Percentiles rank a stretch among this genome's conserved stretches.
phyloP scores from a whole-genome alignment of 345 rosid genomes.

The Eucalyptus erythrocorys region DNA sequence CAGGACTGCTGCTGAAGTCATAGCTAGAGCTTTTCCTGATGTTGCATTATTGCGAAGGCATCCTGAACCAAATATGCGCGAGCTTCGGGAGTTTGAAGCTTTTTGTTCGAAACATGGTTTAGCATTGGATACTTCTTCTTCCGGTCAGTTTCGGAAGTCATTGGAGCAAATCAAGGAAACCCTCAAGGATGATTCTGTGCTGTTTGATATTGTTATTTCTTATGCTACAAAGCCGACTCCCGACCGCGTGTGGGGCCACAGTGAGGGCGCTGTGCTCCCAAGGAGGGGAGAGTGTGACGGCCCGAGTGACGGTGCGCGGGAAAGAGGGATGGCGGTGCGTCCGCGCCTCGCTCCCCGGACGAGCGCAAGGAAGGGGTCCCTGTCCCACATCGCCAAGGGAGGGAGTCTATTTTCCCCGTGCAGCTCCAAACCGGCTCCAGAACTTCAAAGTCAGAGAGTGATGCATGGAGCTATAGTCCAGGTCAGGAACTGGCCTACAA shows the following conservation, averaged over 20 bases:
- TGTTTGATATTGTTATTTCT: slow-evolving; percentile 47
- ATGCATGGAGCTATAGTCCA: background rate
- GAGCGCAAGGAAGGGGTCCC: too few relatives aligned
- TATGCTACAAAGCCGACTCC: slow-evolving; percentile 71
- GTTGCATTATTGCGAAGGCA: slow-evolving; percentile 72
- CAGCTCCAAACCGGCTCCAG: background rate
- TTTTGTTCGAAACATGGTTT: slow-evolving; percentile 73
- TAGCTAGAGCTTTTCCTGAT: slow-evolving; percentile 74
- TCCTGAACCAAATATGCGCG: slow-evolving; percentile 74
- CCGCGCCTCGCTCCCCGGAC: too few relatives aligned
- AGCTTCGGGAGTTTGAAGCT: slow-evolving; percentile 77
- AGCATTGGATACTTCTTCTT: slow-evolving; percentile 61
- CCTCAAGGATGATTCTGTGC: slow-evolving; percentile 60
- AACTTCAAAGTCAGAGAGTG: background rate
- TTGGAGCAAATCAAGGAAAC: slow-evolving; percentile 43
- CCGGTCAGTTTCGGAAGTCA: slow-evolving; percentile 47
- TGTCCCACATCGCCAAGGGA: too few relatives aligned
- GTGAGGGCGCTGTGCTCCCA: too few relatives aligned
- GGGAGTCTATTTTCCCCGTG: background rate
- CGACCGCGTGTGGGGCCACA: too few relatives aligned
- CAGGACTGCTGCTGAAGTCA: slow-evolving; percentile 78
- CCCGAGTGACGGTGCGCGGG: too few relatives aligned
- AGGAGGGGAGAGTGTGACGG: too few relatives aligned
- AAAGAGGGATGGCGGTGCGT: too few relatives aligned
- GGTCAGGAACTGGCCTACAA: slow-evolving; percentile 17